Evolutionary conservation across 2,329 filamentous ascomycete genomes (phyloP).

Genomic region (Leptoxyphium fumago): DNA sequence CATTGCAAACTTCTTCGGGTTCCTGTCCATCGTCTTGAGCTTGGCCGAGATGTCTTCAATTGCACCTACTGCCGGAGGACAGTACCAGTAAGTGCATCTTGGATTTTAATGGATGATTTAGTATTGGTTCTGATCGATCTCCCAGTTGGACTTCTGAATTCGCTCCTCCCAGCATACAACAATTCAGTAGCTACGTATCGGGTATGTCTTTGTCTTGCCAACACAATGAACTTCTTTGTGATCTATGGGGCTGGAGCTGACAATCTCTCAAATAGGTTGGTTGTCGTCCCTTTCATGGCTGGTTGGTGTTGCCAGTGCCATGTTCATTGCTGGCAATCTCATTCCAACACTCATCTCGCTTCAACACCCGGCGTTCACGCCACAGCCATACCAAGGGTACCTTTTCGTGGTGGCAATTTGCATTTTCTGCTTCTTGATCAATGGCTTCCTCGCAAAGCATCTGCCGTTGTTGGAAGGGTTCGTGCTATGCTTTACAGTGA

Average conservation of each 20-base stretch:
- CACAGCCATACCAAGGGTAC: conserved; percentile 15
- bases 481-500: conserved; percentile 14
- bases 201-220: not conserved
- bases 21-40: conserved; percentile 18
- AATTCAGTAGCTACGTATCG: not conserved
- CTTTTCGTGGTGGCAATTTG: conserved; percentile 20
- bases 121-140: not conserved
- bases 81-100: conserved; percentile 7
- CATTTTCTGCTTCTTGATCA: conserved; percentile 21
- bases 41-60: conserved; percentile 22
- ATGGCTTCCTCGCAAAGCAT: conserved; percentile 19
- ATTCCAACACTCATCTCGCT: conserved; percentile 25
- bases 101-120: not conserved
- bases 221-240: not conserved
- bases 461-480: conserved; percentile 24
- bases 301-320: conserved; percentile 19
- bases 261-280: conserved; percentile 15
- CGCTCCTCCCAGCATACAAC: not conserved
- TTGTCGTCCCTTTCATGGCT: conserved; percentile 24
- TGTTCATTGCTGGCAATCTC: conserved; percentile 22
- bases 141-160: conserved; percentile 1
- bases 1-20: conserved; percentile 16
- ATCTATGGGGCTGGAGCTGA: not conserved
- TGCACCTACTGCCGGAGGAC: conserved; percentile 15
- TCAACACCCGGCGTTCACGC: conserved; percentile 13